Evolutionary conservation across 2,329 filamentous ascomycete genomes (phyloP).

Genomic region (Thelonectria discophora): DNA sequence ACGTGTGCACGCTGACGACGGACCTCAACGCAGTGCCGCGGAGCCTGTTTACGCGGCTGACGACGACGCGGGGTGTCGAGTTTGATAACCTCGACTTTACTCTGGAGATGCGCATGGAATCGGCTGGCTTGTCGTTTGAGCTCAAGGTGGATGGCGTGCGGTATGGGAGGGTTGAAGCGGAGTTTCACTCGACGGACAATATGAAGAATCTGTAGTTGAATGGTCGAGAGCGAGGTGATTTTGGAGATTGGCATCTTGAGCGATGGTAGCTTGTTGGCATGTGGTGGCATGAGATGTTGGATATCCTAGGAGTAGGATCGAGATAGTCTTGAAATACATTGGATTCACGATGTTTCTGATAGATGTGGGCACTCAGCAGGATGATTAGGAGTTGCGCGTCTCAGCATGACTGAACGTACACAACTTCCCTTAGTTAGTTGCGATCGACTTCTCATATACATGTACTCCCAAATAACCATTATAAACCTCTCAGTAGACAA

Average conservation of each 20-base stretch:
- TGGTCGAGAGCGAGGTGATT: not conserved
- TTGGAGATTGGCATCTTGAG: not conserved
- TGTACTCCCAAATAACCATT: too few species aligned
- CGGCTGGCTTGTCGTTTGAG: conserved; percentile 79
- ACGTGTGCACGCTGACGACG: conserved; percentile 83
- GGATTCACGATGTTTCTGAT: not conserved
- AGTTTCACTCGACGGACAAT: conserved; percentile 71
- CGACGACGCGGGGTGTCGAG: conserved; percentile 80
- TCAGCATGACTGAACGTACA: too few species aligned
- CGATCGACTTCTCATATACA: too few species aligned
- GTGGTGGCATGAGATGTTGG: too few species aligned
- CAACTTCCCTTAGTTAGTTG: too few species aligned
- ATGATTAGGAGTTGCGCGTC: not conserved
- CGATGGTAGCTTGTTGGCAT: too few species aligned
- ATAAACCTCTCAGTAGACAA: too few species aligned
- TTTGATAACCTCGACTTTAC: conserved; percentile 86
- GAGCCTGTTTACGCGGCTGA: conserved; percentile 76
- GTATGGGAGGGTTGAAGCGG: conserved; percentile 80
- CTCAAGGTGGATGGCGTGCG: conserved; percentile 80
- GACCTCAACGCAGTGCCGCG: conserved; percentile 80
- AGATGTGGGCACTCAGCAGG: too few species aligned
- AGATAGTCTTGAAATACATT: not conserved
- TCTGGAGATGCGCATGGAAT: conserved; percentile 84
- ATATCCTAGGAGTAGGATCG: too few species aligned
- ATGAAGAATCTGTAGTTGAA: not conserved